Evolutionary conservation across 129 eudicot species (phyloP), one percentile per base, ranked within the genome.

Genomic region (Heracleum sosnowskyi): DNA sequence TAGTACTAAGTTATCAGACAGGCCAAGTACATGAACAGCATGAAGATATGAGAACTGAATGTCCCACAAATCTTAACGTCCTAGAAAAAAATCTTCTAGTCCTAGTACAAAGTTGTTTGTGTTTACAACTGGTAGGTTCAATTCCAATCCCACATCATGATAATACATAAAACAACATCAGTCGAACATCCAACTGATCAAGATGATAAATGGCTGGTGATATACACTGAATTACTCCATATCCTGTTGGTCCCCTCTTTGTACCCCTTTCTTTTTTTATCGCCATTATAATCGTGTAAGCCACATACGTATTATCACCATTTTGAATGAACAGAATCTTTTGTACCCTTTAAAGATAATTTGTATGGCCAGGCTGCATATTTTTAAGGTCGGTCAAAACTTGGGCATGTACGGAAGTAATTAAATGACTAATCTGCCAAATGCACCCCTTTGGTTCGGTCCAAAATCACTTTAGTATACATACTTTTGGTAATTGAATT

Each of bases 21-120:
- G 55, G 35, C 49, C 41, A 39, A 70, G 71, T 76, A 40, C 81
- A 47, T 60, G 81, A 76, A 77, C 81, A 74, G 39, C 74, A 75
- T 51, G 75, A 83, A 80, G 76, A 34, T 72, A 46, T 49, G 76
- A 73, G 60, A 79, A 77, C 11, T 77, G 81, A 63, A 84, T 80
- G 84, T 77, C 86, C 86, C 84, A 82, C 87, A 69, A 60, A 84
- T 74, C 74, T 78, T 77, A 64, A 81, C 60, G 55, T 60, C 41
- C 73, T 76, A 34, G 34, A 82, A 80, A 69, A 77, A 68, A 79
- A 87, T 84, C 82, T 80, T 33, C 60, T 66, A 64, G 53, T 44
- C 83, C 60, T 15, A 75, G 51, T 83, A 64, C 63, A 49, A 57
- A 77, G 62, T 66, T 66, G 39, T 66, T 16, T 40, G 35, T 55